phyloP scores from a whole-genome alignment of 1,139 yeast genomes.

The Pichia inconspicua region DNA sequence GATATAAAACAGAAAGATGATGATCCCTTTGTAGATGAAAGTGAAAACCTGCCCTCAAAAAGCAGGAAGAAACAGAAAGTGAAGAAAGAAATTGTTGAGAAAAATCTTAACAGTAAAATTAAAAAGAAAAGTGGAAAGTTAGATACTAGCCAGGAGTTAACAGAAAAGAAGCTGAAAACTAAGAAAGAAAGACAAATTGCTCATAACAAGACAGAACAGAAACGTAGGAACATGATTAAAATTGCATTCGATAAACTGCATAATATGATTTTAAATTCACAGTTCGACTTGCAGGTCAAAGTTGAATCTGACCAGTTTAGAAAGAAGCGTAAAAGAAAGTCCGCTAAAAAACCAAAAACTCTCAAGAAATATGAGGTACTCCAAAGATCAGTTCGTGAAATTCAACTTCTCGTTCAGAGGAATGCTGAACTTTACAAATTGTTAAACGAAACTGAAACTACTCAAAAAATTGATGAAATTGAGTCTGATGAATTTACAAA shows the following conservation, averaged over 20 bases:
- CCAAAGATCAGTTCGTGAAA: conserved; percentile 10
- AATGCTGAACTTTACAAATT: conserved; percentile 3
- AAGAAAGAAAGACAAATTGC: conserved; percentile 55
- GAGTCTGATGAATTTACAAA: neutral
- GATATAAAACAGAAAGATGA: neutral
- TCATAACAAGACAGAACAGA: conserved; percentile 71
- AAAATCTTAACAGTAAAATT: neutral
- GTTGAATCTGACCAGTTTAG: neutral
- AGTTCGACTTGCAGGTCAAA: conserved; percentile 11
- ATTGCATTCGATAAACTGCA: conserved; percentile 47
- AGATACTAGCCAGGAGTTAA: neutral
- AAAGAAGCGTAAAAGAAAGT: conserved; percentile 8
- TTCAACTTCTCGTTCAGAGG: conserved; percentile 5
- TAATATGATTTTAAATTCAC: conserved; percentile 23
- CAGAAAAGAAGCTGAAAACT: neutral
- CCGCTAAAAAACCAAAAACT: neutral
- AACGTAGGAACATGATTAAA: conserved; percentile 65
- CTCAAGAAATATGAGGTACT: conserved; percentile 12
- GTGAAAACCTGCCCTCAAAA: neutral
- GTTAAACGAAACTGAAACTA: conserved; percentile 1
- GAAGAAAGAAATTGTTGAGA: neutral
- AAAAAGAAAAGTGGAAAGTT: neutral
- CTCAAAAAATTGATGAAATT: neutral
- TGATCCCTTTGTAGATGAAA: neutral
- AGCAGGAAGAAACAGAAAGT: neutral